phyloP scores from a whole-genome alignment of 345 rosid genomes.

The thale cress (Arabidopsis thaliana) region DNA sequence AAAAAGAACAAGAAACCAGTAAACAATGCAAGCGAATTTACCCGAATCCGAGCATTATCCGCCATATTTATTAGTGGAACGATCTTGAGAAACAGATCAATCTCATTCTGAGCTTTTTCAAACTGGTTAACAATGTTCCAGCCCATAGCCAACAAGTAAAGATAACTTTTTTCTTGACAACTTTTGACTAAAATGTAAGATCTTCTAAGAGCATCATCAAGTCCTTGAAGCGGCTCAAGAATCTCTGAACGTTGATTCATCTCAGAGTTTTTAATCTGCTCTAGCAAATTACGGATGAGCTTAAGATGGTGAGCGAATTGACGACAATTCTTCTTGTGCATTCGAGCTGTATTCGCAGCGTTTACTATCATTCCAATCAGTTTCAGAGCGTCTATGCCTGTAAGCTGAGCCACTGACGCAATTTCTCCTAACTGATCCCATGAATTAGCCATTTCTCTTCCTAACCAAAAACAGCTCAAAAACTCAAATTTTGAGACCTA shows the following conservation, averaged over 20 bases:
- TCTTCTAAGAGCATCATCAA: constrained; percentile 89
- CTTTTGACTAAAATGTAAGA: constrained; percentile 77
- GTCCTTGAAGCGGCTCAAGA: constrained; percentile 86
- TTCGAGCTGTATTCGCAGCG: constrained; percentile 83
- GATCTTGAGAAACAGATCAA: constrained; percentile 85
- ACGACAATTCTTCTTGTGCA: constrained; percentile 95
- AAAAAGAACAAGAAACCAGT: not conserved
- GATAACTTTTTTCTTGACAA: constrained; percentile 88
- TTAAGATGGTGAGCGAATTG: constrained; percentile 91
- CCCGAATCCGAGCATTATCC: constrained; percentile 90
- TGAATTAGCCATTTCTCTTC: constrained; percentile 56
- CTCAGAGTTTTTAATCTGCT: constrained; percentile 86
- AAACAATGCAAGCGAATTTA: constrained; percentile 30
- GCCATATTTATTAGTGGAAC: constrained; percentile 90
- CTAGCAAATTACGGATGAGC: constrained; percentile 84
- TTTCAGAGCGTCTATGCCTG: constrained; percentile 83
- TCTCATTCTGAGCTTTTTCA: constrained; percentile 87
- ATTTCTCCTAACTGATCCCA: constrained; percentile 86
- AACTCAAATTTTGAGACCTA: not conserved
- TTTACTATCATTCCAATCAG: constrained; percentile 80
- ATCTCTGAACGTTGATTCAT: constrained; percentile 80
- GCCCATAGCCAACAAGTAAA: constrained; percentile 94
- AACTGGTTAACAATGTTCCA: constrained; percentile 98
- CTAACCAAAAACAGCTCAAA: not conserved
- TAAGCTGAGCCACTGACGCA: constrained; percentile 77